Evolutionary conservation across 768 basidiomycete genomes (phyloP).

Genomic region (Artomyces pyxidatus): DNA sequence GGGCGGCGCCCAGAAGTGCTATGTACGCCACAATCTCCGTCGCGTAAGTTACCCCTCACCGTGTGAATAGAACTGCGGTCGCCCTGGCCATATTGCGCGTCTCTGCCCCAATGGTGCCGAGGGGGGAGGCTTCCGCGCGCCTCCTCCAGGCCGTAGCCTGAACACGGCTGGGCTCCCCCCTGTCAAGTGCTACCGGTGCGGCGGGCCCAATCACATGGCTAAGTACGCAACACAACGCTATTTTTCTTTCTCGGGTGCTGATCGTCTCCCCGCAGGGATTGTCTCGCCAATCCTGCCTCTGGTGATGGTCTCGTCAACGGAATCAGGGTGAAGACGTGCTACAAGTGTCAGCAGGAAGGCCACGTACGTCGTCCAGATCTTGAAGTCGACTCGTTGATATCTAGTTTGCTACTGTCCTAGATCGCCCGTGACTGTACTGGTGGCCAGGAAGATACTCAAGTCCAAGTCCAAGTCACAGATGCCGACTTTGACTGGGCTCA

Average conservation of each 20-base stretch:
- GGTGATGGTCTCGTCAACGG: slow-evolving; percentile 32
- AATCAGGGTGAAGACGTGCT: slow-evolving; percentile 74
- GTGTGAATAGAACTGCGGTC: slow-evolving; percentile 61
- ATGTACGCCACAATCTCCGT: slow-evolving; percentile 50
- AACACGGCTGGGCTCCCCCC: slow-evolving; percentile 73
- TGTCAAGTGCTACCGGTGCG: slow-evolving; percentile 86
- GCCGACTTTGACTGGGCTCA: too few relatives aligned
- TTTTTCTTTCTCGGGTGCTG: too few relatives aligned
- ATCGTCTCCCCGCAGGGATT: slow-evolving; percentile 45
- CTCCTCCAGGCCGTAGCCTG: slow-evolving; percentile 67
- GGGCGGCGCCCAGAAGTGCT: slow-evolving; percentile 70
- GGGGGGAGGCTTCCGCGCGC: slow-evolving; percentile 53
- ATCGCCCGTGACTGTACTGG: too few relatives aligned
- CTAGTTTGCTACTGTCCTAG: too few relatives aligned
- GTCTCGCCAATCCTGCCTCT: slow-evolving; percentile 45
- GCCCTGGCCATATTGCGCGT: slow-evolving; percentile 77
- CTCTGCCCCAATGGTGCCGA: slow-evolving; percentile 49
- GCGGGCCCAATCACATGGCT: slow-evolving; percentile 83
- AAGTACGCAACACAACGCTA: slow-evolving; percentile 43
- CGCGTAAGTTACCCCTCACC: neutral
- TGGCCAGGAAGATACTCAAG: too few relatives aligned
- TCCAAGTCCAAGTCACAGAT: too few relatives aligned
- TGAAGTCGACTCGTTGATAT: too few relatives aligned
- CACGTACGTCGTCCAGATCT: too few relatives aligned
- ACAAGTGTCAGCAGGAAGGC: slow-evolving; percentile 82